Evolutionary conservation across 192 early-diverging fungal species (phyloP), one percentile per base, ranked within the genome.

Genomic region (Rhizophlyctis rosea): DNA sequence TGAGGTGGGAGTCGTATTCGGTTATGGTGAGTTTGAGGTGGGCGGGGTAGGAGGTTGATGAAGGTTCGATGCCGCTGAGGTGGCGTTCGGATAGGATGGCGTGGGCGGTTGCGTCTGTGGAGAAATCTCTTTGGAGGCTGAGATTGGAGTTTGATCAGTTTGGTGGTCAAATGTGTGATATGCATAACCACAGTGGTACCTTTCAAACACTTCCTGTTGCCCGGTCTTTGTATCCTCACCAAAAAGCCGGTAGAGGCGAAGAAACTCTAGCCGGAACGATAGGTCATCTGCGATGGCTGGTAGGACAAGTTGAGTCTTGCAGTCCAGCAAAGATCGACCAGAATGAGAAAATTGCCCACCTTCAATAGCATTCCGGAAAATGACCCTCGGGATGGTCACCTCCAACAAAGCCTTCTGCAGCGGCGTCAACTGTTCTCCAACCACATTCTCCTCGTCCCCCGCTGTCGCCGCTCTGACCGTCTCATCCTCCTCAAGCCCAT

Each of bases 301-400:
- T n/a, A n/a, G n/a, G n/a, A n/a, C n/a, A n/a, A n/a, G n/a, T n/a
- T n/a, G n/a, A n/a, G n/a, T n/a, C n/a, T n/a, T n/a, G n/a, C n/a
- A n/a, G n/a, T n/a, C n/a, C n/a, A n/a, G n/a, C n/a, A n/a, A n/a
- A n/a, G n/a, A n/a, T n/a, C n/a, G n/a, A n/a, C n/a, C n/a, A n/a
- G n/a, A n/a, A n/a, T n/a, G n/a, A n/a, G n/a, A n/a, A n/a, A n/a
- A n/a, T n/a, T n/a, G n/a, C n/a, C n/a, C n/a, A n/a, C n/a, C n/a
- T 51, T 79, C 67, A 53, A 96, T 86, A 29, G 92, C 95, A 69
- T 92, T 93, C 31, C 77, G 73, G 61, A 81, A 93, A 9, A 96
- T 84, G 25, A 88, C 79, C 49, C 76, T 78, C 0, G 90, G 87
- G 23, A 98, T 80, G 34, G 91, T 69, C 13, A 90, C 78, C n/a